Evolutionary conservation across 345 rosid genomes (phyloP).

Genomic region (Excoecaria agallocha): DNA sequence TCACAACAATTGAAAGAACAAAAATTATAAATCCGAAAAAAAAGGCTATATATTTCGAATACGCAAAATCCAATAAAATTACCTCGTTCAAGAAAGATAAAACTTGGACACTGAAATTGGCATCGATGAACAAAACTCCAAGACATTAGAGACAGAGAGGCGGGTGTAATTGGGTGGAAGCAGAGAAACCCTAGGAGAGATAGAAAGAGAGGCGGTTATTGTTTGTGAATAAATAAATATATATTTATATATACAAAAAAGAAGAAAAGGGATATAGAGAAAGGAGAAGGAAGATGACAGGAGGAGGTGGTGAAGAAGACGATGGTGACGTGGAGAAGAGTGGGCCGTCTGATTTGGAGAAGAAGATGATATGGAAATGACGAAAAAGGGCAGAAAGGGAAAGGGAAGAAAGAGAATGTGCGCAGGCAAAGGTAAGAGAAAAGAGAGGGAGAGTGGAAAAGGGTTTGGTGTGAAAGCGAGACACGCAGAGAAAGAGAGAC

Average conservation of each 20-base stretch:
- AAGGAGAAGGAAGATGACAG: constrained; percentile 19
- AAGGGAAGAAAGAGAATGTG: background rate
- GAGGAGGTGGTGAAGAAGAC: constrained; percentile 60
- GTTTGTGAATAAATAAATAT: background rate
- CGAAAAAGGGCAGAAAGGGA: constrained; percentile 53
- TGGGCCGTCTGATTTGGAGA: constrained; percentile 52
- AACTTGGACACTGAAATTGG: constrained; percentile 11
- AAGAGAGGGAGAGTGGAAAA: constrained; percentile 11
- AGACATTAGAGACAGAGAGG: constrained; percentile 10
- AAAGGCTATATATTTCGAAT: background rate
- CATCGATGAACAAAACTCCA: constrained; percentile 11
- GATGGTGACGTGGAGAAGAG: constrained; percentile 72
- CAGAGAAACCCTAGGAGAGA: constrained; percentile 55
- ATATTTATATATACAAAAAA: background rate
- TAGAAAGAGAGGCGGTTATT: constrained; percentile 13
- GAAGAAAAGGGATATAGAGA: background rate
- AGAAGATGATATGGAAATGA: constrained; percentile 43
- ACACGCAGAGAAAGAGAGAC: constrained; percentile 23
- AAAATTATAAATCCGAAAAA: background rate
- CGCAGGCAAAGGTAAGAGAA: constrained; percentile 16
- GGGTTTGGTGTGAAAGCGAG: constrained; percentile 18
- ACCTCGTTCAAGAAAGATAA: constrained; percentile 34
- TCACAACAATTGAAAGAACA: background rate
- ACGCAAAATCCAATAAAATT: constrained; percentile 4
- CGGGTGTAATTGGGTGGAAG: background rate